phyloP scores from a whole-genome alignment of 176 grass and related monocot genomes.

The Oryza australiensis region DNA sequence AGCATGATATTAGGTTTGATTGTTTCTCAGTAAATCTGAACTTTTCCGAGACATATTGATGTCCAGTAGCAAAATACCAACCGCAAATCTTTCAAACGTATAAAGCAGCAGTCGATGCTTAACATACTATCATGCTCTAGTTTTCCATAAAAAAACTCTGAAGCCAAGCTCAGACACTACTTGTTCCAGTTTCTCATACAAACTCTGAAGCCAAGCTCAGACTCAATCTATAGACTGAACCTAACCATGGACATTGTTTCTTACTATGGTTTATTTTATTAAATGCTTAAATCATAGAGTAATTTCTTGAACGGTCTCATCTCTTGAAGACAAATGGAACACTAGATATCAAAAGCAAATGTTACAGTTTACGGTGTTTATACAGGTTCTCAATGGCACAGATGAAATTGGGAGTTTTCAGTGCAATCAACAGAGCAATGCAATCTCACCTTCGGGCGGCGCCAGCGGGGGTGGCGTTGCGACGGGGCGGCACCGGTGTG shows the following conservation, averaged over 20 bases:
- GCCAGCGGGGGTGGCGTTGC: no score
- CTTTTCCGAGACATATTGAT: not conserved
- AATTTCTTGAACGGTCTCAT: not conserved
- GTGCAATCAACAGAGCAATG: no score
- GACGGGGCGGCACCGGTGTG: no score
- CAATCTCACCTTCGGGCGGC: no score
- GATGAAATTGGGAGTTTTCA: not conserved
- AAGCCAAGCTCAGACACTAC: no score
- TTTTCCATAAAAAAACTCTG: no score
- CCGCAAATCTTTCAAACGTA: not conserved
- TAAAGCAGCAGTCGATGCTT: not conserved
- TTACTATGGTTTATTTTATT: not conserved
- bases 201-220: slow-evolving; percentile 15
- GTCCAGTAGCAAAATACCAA: not conserved
- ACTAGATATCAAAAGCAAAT: not conserved
- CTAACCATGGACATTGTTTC: slow-evolving; percentile 13
- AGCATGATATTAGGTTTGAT: not conserved
- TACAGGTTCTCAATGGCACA: not conserved
- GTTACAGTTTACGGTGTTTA: not conserved
- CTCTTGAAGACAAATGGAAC: not conserved
- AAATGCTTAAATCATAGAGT: not conserved
- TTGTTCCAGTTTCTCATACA: slow-evolving; percentile 20
- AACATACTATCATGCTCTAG: not conserved
- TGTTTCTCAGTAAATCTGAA: not conserved
- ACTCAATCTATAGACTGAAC: not conserved